A percentile compares a stretch with the other conserved stretches of the same genome.
Conservation (phyloP, 345 rosid genomes). For the Pelargonium nanum region DNA sequence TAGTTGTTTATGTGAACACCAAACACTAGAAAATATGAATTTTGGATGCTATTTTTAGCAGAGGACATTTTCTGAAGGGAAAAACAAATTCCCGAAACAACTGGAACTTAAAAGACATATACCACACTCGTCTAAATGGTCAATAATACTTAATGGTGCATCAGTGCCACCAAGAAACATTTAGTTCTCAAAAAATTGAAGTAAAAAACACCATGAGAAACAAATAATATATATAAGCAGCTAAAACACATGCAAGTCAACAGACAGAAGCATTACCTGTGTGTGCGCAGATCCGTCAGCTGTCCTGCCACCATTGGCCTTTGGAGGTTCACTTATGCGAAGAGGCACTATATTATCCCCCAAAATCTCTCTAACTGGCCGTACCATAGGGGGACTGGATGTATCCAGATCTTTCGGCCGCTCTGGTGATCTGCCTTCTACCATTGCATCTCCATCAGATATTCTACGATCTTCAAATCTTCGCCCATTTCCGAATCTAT, state of each 20-base stretch:
- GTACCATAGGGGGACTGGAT: constrained; percentile 20
- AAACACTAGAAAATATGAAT: too few species aligned
- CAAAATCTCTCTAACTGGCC: constrained; percentile 25
- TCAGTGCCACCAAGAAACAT: too few species aligned
- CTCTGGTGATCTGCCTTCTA: constrained; percentile 39
- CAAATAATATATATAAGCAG: too few species aligned
- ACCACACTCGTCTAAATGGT: not conserved
- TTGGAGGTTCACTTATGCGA: constrained; percentile 17
- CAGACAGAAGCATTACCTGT: not conserved
- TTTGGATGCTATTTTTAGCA: too few species aligned
- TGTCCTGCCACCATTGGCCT: constrained; percentile 18
- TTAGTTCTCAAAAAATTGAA: not conserved
- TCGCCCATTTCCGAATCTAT: constrained; percentile 21
- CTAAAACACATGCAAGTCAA: not conserved
- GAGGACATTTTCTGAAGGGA: too few species aligned
- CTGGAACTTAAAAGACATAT: too few species aligned
- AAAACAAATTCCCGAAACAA: too few species aligned
- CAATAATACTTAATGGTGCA: not conserved
- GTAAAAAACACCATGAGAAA: too few species aligned
- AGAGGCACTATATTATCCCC: constrained; percentile 19
- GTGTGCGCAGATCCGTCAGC: constrained; percentile 13
- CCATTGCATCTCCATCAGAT: constrained; percentile 25
- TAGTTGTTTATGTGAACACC: too few species aligned
- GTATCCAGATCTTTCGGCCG: constrained; percentile 17
- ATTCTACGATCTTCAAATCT: constrained; percentile 18